Base-by-base conservation (phyloP, 176 grass and related monocot species). In the Oryza rufipogon region DNA sequence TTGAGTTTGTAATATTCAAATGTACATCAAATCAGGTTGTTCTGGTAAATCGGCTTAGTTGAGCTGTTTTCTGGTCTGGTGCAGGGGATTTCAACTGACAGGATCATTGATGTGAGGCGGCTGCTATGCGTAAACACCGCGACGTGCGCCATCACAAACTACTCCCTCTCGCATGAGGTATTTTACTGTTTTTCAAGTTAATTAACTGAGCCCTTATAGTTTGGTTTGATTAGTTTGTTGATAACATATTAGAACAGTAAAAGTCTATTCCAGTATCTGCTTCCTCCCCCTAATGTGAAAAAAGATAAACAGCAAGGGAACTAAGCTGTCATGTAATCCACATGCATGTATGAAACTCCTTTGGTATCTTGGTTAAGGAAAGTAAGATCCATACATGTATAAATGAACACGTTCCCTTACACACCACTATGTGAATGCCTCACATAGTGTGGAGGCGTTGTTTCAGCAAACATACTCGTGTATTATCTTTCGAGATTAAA, bases 21-120 rank as follows among this genome's bases (percentile, higher is more conserved):
- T 12, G 70, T 41, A 17, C 68, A 34, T n/a, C 26, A 23, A 84
- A 34, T n/a, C 28, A 47, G 14, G 7, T 69, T 19, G 4, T 12
- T 32, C n/a, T 33, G 8, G 32, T 13, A 74, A 9, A n/a, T 81
- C 48, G 32, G 22, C 11, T 63, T 4, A n/a, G 14, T 42, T 42
- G 20, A 72, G 28, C 42, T 70, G 20, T 46, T 22, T 42, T 71
- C 15, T 7, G 1, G 61, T 45, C 25, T 13, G 33, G 47, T 60
- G n/a, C 80, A 99, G 96, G 96, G 93, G 48, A 99, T 99, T 78
- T 99, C 96, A 42, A 99, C 96, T 63, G 96, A 99, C 75, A 90
- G 84, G 90, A 96, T 96, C 75, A 94, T 99, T 6, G 96, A 99
- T 49, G 64, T 99, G 64, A 92, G 91, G 84, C 86, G 96, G 74